Percentiles rank a stretch among this genome's conserved stretches.
Evolutionary conservation across 306 rosid species (phyloP).

Genomic region (Acmispon strigosus): DNA sequence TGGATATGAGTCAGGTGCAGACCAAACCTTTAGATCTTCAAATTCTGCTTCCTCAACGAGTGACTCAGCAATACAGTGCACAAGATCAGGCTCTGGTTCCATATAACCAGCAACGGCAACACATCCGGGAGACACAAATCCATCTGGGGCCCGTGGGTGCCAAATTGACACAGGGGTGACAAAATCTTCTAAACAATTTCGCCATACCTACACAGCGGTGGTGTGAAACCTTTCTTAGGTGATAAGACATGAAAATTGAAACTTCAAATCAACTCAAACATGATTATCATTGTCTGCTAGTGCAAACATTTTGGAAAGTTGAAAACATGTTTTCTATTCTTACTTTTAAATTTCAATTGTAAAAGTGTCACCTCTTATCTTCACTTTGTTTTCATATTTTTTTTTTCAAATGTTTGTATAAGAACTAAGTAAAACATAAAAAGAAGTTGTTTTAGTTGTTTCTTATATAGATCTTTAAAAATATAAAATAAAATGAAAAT

Average conservation of each 20-base stretch:
- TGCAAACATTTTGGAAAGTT: neutral
- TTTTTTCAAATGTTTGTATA: too few species aligned
- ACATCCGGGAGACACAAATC: constrained; percentile 83
- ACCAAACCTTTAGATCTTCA: constrained; percentile 86
- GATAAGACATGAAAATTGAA: neutral
- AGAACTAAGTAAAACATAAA: too few species aligned
- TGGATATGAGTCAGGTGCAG: constrained; percentile 79
- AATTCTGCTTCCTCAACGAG: constrained; percentile 70
- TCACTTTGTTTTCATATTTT: too few species aligned
- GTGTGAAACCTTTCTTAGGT: constrained; percentile 11
- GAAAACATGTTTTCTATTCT: too few species aligned
- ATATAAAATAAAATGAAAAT: too few species aligned
- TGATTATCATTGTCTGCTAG: neutral
- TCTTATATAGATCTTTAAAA: too few species aligned
- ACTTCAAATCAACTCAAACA: neutral
- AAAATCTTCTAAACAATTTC: constrained; percentile 83
- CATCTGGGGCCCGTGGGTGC: constrained; percentile 95
- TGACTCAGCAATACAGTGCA: constrained; percentile 65
- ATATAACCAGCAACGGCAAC: constrained; percentile 51
- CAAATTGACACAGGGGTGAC: constrained; percentile 62
- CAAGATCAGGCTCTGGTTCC: constrained; percentile 74
- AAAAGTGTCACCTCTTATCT: too few species aligned
- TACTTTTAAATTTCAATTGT: too few species aligned
- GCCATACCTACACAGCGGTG: constrained; percentile 70
- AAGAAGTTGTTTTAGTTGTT: too few species aligned